Base-by-base conservation (phyloP, 2,329 filamentous ascomycete species). In the Pleochaeta shiraiana region DNA sequence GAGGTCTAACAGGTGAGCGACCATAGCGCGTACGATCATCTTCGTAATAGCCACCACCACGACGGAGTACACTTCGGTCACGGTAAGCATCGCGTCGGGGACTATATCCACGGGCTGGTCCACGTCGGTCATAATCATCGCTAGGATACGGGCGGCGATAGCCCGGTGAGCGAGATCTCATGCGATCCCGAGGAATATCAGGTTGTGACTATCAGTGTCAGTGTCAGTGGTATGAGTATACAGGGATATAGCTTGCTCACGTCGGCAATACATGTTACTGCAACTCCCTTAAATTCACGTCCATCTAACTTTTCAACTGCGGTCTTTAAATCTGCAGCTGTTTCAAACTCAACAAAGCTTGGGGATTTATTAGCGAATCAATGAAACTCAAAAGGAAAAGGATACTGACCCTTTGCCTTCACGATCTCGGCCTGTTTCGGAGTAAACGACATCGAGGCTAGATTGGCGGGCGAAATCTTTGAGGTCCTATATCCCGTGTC, bases 381-480 rank as follows among this genome's bases (percentile, higher is more conserved):
- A 39, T 45, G 24, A 60, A n/a, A 39, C 37, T n/a, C 64, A 45
- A 64, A 26, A 14, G 34, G 12, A 6, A 19, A 28, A 24, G 65
- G 47, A 66, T 67, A 79, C 87, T 77, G 77, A 95, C 90, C 92
- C 92, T 83, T 88, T 89, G 69, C 90, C 90, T 74, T 95, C 90
- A 69, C 87, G 87, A 74, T 95, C 91, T 72, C 92, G 90, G 71
- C 86, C 87, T 67, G 95, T 95, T 78, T 98, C 93, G 69, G 91
- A 96, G 76, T 95, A 98, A 72, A 98, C 93, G 69, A 98, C 93
- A 75, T 97, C 93, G 76, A 95, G 83, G 76, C 90, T 90, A 75
- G 92, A 95, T 76, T 95, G 89, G 74, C 93, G 90, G 68, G 93
- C 93, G 77, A 98, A 98, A 76, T 98, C 93, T 88, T 98, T 98